Base-by-base conservation (phyloP, 352 stramenopile species). In the Pythium plurisporium region DNA sequence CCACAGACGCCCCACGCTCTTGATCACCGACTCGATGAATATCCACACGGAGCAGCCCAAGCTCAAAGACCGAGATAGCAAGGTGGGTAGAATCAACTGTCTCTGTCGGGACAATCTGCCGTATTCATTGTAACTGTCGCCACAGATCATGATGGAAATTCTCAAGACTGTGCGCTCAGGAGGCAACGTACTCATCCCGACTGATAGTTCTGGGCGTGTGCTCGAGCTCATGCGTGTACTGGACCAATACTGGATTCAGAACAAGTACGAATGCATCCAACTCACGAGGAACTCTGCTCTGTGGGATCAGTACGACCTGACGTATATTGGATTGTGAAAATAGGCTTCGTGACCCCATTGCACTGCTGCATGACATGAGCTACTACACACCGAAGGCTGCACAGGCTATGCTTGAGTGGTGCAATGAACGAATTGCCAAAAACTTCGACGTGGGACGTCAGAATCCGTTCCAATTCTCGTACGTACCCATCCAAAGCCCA, bases 221-320 rank as follows among this genome's bases (percentile, higher is more conserved):
- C 73, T 99, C 1, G 96, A 99, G 75, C 65, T 99, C 8, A 89
- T 98, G 59, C 80, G 96, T n/a, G 72, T 98, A 3, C 61, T 99
- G 20, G 85, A 98, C 62, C 81, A 96, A 69, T 96, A 98, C 69
- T 99, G 95, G 95, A 96, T 97, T 52, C 78, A 95, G 50, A 94
- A 98, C 69, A 96, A 97, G 73, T 91, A 83, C 26, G 80, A 65
- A 34, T n/a, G 33, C 8, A 19, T 66, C 9, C 33, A 38, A 15
- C 33, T n/a, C n/a, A n/a, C n/a, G n/a, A n/a, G n/a, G n/a, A n/a
- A n/a, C n/a, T n/a, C n/a, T n/a, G n/a, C n/a, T n/a, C n/a, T n/a
- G n/a, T n/a, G n/a, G n/a, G n/a, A n/a, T n/a, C n/a, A n/a, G n/a
- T n/a, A n/a, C n/a, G n/a, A n/a, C n/a, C n/a, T n/a, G n/a, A n/a